Evolutionary conservation across 352 stramenopile species (phyloP), one percentile per base, ranked within the genome.

Genomic region (Phytophthora pseudosyringae): DNA sequence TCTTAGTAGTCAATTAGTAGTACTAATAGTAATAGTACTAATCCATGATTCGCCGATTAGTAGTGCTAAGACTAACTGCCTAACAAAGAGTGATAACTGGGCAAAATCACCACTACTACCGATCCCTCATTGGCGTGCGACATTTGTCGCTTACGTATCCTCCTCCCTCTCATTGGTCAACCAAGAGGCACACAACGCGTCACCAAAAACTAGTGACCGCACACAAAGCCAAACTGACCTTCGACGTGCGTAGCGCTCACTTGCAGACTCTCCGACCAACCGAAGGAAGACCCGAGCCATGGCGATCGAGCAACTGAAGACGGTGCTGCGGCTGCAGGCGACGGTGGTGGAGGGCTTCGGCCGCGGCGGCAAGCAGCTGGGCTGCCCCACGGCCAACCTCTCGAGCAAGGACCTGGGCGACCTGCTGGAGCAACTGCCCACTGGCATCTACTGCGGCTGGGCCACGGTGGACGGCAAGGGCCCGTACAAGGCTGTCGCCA

Each of bases 361-460:
- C 10, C 88, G 97, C 46, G 97, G 97, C 33, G 93, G 95, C 16
- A 98, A 98, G 68, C 97, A 99, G 72, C 80, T 99, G 25, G 96
- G 97, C 12, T 95, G 98, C 29, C 95, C 97, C 15, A 99, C 97
- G 6, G 97, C 97, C 28, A 99, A 99, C 81, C 82, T 98, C 18
- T 91, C 81, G 52, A 79, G 88, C 45, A 73, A 94, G 43, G 82
- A 97, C 52, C 68, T 99, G 15, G 91, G 89, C 28, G 67, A 92
- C 8, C 69, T 79, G 53, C 71, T 97, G 15, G 86, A 97, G 45
- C 59, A 82, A 62, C 74, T 97, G 25, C 66, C 75, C 10, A 92
- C 90, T n/a, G 95, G 96, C 21, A 97, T 98, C 48, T 99, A 98
- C 76, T 94, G 93, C 74, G 93, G 93, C 36, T 99, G 93, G 93